Conservation (phyloP, 495 filamentous ascomycete genomes). For the Daldinia caldariorum region DNA sequence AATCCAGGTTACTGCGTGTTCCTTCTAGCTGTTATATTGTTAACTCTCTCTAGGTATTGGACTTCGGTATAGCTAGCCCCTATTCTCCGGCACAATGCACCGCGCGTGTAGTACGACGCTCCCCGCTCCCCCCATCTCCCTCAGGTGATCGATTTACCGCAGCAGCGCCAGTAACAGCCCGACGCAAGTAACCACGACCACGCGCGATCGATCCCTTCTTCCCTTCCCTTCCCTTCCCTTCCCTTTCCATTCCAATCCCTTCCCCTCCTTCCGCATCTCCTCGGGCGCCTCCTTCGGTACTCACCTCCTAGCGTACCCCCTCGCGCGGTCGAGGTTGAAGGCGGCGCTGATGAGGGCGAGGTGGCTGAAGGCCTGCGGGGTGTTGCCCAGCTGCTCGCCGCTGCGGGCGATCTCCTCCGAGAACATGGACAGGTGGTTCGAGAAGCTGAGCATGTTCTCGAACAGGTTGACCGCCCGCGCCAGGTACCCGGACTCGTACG, state of each 20-base stretch:
- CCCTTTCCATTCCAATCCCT: neutral
- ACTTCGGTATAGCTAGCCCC: neutral
- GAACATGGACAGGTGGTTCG: slow-evolving; percentile 79
- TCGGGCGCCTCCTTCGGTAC: neutral
- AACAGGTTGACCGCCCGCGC: slow-evolving; percentile 72
- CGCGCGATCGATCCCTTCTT: too few relatives aligned
- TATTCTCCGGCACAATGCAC: neutral
- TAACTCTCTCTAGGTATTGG: too few relatives aligned
- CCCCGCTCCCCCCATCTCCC: too few relatives aligned
- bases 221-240: too few relatives aligned
- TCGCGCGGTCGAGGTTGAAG: slow-evolving; percentile 71
- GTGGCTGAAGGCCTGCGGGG: slow-evolving; percentile 78
- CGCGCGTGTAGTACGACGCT: neutral
- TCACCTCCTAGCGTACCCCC: slow-evolving; percentile 27
- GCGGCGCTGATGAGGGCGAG: slow-evolving; percentile 75
- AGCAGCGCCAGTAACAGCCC: neutral
- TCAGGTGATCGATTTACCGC: neutral
- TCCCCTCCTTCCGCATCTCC: too few relatives aligned
- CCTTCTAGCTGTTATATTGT: too few relatives aligned
- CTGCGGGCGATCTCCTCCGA: slow-evolving; percentile 76
- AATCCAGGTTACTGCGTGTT: too few relatives aligned
- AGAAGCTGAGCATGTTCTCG: slow-evolving; percentile 77
- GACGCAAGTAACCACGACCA: too few relatives aligned
- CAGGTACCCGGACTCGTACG: slow-evolving; percentile 71
- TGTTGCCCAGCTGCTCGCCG: slow-evolving; percentile 79